Base-by-base conservation (phyloP, 768 basidiomycete genomes). In the Suillus brevipes region DNA sequence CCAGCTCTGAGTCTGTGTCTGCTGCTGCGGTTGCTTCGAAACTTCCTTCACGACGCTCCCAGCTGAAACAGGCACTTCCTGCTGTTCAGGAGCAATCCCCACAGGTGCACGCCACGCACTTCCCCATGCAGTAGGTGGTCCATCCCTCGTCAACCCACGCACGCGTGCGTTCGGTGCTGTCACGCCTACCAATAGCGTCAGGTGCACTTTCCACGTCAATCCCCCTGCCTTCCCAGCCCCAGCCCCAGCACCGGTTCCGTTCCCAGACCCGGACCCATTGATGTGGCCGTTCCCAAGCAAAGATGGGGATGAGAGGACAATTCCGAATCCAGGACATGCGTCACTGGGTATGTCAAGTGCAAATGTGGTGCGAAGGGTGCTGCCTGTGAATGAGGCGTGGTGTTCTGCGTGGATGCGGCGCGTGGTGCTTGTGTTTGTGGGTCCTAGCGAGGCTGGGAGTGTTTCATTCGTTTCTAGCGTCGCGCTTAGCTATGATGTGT, bases 261-360 rank as follows among this genome's bases (percentile, higher is more conserved):
- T 52, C 50, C 50, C 50, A 31, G 25, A 9, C 50, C 28, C 16
- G 8, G 16, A 28, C 14, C 23, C 49, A 6, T 50, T 50, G 6
- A 14, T 7, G 7, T 50, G 49, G 18, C 18, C 28, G 18, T 31
- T 53, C 52, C 52, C 52, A 53, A 53, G 31, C 16, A 31, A 53
- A 9, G 31, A 7, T 1, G 28, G 52, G 18, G 52, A 28, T 49
- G 68, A 60, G 14, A 56, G 4, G 1, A 69, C 71, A 6, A 71
- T 63, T 9, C 68, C 70, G 77, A 98, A 98, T 0, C 89, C 90
- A 0, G 97, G 95, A 60, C 92, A 91, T 0, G 90, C 94, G 64
- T 97, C 97, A 1, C 90, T 87, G 0, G 96, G 97, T 64, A 99
- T 96, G 72, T 96, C 95, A 3, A 99, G 85, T 16, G 90, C 81